Percentiles rank a stretch among this genome's conserved stretches.
Evolutionary conservation across 1,284 basidiomycete species (phyloP).

Genomic region (Tylopilus sp.): DNA sequence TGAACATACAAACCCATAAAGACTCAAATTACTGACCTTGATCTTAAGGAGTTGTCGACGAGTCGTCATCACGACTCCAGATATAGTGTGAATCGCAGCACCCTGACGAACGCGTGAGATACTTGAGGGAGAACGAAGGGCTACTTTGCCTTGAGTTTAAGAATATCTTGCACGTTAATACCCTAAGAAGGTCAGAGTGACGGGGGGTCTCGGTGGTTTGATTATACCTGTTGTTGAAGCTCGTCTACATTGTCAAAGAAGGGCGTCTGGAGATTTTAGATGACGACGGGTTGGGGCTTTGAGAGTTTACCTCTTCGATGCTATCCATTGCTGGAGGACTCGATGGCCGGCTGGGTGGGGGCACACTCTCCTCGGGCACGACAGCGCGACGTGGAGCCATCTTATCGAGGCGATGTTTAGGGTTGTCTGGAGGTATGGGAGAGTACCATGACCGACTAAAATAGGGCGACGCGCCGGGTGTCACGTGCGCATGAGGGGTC

Average conservation of each 20-base stretch:
- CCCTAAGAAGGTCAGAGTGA: constrained; percentile 49
- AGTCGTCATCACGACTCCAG: constrained; percentile 83
- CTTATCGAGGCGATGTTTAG: background rate
- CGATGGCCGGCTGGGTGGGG: constrained; percentile 37
- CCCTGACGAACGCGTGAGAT: constrained; percentile 39
- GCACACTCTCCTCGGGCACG: constrained; percentile 27
- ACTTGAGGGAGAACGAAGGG: background rate
- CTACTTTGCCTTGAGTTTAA: constrained; percentile 75
- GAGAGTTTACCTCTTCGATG: constrained; percentile 38
- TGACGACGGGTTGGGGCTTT: background rate
- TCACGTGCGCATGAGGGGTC: constrained; percentile 29
- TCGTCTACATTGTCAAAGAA: constrained; percentile 83
- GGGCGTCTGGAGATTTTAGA: constrained; percentile 38
- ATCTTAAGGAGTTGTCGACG: constrained; percentile 85
- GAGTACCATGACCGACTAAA: background rate
- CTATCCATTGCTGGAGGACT: constrained; percentile 42
- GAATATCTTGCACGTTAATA: constrained; percentile 91
- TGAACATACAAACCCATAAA: constrained; percentile 4
- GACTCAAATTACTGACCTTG: constrained; percentile 54
- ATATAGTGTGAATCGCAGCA: constrained; percentile 73
- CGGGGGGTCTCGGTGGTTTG: background rate
- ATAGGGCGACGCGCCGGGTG: constrained; percentile 7
- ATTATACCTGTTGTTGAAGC: constrained; percentile 79
- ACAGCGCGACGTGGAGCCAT: constrained; percentile 32
- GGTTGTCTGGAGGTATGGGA: background rate